These are phyloP conservation scores for Fusarium sp. DNA, from an alignment of 2,329 filamentous ascomycete species.

Conservation along the genomic window DNA sequence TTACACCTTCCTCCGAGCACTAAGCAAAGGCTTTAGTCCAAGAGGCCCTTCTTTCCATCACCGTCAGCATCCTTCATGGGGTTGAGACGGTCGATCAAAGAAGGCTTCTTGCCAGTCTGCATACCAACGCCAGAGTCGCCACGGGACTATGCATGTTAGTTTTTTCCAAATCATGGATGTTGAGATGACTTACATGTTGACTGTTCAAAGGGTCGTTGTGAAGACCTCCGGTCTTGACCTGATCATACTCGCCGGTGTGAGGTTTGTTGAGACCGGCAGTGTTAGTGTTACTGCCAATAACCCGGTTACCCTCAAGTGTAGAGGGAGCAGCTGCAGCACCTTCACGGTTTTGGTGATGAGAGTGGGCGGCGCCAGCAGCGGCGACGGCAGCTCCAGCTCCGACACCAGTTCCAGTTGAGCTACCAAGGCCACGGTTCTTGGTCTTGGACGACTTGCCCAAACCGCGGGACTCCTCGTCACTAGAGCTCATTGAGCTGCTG, in stretches of 20 bases:
- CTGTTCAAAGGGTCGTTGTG: conserved; percentile 26
- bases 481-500: conserved; percentile 20
- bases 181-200: conserved; percentile 7
- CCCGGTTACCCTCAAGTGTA: background rate
- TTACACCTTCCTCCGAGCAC: background rate
- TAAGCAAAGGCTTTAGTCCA: conserved; percentile 1
- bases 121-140: conserved; percentile 22
- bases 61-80: conserved; percentile 37
- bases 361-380: conserved; percentile 17
- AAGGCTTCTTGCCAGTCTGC: conserved; percentile 24
- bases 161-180: accelerated
- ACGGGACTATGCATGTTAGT: conserved; percentile 10
- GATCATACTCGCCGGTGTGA: conserved; percentile 1
- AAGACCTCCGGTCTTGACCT: conserved; percentile 20
- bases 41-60: conserved; percentile 37
- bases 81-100: conserved; percentile 35
- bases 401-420: conserved; percentile 6
- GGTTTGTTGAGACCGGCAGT: conserved; percentile 17
- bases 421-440: conserved; percentile 23
- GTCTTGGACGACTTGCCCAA: conserved; percentile 25
- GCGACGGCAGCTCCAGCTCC: background rate
- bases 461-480: conserved; percentile 26
- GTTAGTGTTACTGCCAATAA: background rate
- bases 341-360: conserved; percentile 20
- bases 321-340: background rate